phyloP scores from a whole-genome alignment of 495 filamentous ascomycete genomes.

The Podospora pseudocomata region DNA sequence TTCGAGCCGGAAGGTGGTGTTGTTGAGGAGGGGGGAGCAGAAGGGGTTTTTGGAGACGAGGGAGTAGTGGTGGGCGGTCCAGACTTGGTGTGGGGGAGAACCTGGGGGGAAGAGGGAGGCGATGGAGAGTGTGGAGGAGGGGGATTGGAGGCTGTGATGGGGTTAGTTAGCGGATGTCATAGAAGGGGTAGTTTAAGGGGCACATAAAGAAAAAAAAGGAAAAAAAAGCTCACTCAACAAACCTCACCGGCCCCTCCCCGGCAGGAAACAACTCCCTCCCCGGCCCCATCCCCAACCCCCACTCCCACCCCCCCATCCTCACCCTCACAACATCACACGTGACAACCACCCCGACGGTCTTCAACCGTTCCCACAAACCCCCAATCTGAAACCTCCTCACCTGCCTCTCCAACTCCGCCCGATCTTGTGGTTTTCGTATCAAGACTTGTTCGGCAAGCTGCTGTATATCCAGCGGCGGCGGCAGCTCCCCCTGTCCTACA shows the following conservation, averaged over 20 bases:
- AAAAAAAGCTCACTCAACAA: neutral
- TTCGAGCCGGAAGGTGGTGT: neutral
- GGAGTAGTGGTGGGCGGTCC: neutral
- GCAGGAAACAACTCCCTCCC: neutral
- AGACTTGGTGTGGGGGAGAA: neutral
- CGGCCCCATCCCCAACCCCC: neutral
- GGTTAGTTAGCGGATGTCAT: neutral
- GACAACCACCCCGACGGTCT: neutral
- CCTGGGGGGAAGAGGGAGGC: neutral
- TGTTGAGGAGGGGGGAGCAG: neutral
- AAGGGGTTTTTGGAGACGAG: neutral
- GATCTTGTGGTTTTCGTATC: neutral
- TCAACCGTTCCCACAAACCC: neutral
- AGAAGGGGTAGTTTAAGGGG: neutral
- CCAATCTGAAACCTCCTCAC: neutral
- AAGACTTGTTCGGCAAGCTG: neutral
- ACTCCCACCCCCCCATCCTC: neutral
- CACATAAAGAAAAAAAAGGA: neutral
- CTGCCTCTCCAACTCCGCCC: neutral
- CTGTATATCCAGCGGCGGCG: neutral
- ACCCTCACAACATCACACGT: neutral
- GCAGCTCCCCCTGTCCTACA: neutral
- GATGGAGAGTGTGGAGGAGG: neutral
- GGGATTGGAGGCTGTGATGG: neutral
- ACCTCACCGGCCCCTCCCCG: neutral